Evolutionary conservation across 352 stramenopile species (phyloP).

Genomic region (Phytopythium helicoides): DNA sequence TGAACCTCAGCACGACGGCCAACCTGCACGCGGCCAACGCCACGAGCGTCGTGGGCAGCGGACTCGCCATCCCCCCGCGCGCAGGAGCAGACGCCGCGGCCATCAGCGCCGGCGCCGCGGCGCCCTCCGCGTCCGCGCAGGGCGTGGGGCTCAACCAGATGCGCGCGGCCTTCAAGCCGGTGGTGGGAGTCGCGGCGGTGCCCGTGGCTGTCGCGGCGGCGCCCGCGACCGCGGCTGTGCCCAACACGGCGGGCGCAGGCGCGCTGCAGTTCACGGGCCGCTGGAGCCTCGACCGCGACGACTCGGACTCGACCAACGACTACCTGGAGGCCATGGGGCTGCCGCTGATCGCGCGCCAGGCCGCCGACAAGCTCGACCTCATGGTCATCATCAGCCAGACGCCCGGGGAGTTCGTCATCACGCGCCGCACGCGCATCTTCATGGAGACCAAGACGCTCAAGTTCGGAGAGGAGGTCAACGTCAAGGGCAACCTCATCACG

Average conservation of each 20-base stretch:
- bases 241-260: constrained; percentile 70
- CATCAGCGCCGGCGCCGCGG: constrained; percentile 25
- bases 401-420: constrained; percentile 83
- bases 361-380: constrained; percentile 84
- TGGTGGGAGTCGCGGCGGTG: constrained; percentile 25
- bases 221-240: constrained; percentile 28
- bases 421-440: constrained; percentile 86
- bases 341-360: constrained; percentile 82
- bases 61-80: constrained; percentile 63
- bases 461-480: constrained; percentile 85
- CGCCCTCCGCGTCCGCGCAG: no score
- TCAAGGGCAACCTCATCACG: constrained; percentile 88
- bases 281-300: constrained; percentile 83
- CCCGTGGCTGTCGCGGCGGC: constrained; percentile 20
- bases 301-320: constrained; percentile 89
- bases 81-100: constrained; percentile 14
- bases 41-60: constrained; percentile 72
- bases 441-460: constrained; percentile 88
- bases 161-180: constrained; percentile 68
- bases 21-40: constrained; percentile 83
- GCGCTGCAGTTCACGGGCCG: constrained; percentile 80
- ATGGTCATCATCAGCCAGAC: constrained; percentile 89
- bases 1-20: constrained; percentile 43
- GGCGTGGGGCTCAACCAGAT: constrained; percentile 56
- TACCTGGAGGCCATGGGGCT: constrained; percentile 88